Evolutionary conservation across 331 rosid species (phyloP).

Genomic region (Acacia pycnantha): DNA sequence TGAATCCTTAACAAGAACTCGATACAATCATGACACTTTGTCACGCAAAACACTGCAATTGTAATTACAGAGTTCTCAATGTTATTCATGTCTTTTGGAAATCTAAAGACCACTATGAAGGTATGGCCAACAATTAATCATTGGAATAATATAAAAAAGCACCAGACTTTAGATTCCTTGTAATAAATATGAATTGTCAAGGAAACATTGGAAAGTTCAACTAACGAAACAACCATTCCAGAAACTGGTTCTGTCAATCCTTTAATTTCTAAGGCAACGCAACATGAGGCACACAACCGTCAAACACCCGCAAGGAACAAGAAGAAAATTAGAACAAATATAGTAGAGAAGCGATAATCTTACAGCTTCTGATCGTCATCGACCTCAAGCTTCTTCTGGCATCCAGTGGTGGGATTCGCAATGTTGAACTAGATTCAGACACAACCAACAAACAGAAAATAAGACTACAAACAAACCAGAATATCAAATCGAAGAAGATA

Average conservation of each 20-base stretch:
- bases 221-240: background rate
- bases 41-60: background rate
- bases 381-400: constrained; percentile 63
- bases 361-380: constrained; percentile 61
- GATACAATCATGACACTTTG: background rate
- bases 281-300: background rate
- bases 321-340: background rate
- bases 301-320: background rate
- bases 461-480: background rate
- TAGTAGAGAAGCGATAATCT: background rate
- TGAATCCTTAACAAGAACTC: background rate
- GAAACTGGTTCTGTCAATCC: background rate
- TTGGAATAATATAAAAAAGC: background rate
- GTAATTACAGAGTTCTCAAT: background rate
- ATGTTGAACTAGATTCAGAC: constrained; percentile 42
- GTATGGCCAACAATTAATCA: background rate
- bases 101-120: background rate
- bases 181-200: background rate
- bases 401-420: constrained; percentile 61
- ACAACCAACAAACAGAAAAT: background rate
- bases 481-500: background rate
- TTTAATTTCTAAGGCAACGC: background rate
- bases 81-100: background rate
- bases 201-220: background rate
- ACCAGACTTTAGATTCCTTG: background rate